Evolutionary conservation across 2,329 filamentous ascomycete genomes (phyloP).

Genomic region (Beauveria sp.): DNA sequence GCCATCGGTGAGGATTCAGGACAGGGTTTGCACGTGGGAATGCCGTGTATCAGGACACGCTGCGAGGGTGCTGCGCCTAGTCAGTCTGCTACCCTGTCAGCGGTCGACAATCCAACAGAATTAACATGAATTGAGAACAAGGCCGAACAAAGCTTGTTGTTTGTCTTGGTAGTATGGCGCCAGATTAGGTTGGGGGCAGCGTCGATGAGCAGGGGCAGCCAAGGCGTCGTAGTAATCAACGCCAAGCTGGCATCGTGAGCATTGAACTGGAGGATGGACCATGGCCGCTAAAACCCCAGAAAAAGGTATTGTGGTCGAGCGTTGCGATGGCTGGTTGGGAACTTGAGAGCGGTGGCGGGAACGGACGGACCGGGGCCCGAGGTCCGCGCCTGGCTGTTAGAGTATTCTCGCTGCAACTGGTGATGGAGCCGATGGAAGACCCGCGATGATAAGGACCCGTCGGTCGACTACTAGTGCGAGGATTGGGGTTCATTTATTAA

Average conservation of each 20-base stretch:
- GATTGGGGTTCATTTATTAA: background rate
- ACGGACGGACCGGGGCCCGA: background rate
- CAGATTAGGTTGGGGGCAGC: background rate
- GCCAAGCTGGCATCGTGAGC: background rate
- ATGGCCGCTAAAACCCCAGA: conserved; percentile 24
- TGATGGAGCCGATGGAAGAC: no score
- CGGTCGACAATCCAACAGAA: background rate
- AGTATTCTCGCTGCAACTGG: no score
- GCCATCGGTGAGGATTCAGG: background rate
- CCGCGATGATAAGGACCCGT: background rate
- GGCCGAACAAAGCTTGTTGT: background rate
- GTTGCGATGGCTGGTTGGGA: background rate
- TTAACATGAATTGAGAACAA: background rate
- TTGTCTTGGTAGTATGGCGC: background rate
- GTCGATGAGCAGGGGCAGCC: background rate
- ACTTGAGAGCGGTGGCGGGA: background rate
- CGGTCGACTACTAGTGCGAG: background rate
- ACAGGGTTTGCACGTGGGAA: conserved; percentile 1
- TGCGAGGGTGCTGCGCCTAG: background rate
- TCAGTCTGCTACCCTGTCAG: background rate
- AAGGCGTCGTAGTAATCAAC: background rate
- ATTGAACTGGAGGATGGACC: background rate
- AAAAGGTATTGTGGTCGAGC: conserved; percentile 21
- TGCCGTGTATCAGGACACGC: background rate
- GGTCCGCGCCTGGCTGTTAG: background rate